A percentile compares a stretch with the other conserved stretches of the same genome.
Conservation (phyloP, 2,329 filamentous ascomycete species). For the Stagonosporopsis cucurbitacearum region DNA sequence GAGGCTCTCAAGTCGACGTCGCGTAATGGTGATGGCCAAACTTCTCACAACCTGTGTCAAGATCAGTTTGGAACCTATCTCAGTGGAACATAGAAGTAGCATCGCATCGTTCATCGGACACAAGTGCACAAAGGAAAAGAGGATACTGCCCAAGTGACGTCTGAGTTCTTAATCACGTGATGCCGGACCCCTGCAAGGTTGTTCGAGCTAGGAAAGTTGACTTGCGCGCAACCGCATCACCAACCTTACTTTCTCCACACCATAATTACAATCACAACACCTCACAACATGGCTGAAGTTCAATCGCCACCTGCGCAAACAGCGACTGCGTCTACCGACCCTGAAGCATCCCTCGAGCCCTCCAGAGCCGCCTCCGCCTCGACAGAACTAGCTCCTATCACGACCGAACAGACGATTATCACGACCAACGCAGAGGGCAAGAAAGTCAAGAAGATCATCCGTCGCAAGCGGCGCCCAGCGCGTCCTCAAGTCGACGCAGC, state of each 20-base stretch:
- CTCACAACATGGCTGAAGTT: constrained; percentile 40
- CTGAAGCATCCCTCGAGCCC: constrained; percentile 21
- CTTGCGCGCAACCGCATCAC: constrained; percentile 9
- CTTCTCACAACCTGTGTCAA: no score
- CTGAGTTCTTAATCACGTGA: constrained; percentile 2
- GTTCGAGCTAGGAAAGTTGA: constrained; percentile 15
- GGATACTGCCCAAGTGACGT: no score
- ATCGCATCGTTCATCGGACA: no score
- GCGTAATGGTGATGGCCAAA: no score
- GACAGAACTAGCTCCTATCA: constrained; percentile 33
- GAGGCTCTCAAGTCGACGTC: no score
- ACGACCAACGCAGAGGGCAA: constrained; percentile 56
- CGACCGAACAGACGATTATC: constrained; percentile 40
- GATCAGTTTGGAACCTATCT: no score
- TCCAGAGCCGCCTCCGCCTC: constrained; percentile 33
- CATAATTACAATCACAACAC: neutral
- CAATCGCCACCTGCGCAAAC: constrained; percentile 34
- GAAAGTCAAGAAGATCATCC: constrained; percentile 89
- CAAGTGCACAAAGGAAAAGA: no score
- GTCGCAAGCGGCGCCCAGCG: constrained; percentile 88
- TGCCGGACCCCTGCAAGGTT: neutral
- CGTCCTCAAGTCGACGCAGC: constrained; percentile 88
- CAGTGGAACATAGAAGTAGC: no score
- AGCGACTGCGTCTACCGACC: constrained; percentile 17
- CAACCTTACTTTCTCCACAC: neutral